Evolutionary conservation across 352 stramenopile species (phyloP).

Genomic region (Pythium coloratum): DNA sequence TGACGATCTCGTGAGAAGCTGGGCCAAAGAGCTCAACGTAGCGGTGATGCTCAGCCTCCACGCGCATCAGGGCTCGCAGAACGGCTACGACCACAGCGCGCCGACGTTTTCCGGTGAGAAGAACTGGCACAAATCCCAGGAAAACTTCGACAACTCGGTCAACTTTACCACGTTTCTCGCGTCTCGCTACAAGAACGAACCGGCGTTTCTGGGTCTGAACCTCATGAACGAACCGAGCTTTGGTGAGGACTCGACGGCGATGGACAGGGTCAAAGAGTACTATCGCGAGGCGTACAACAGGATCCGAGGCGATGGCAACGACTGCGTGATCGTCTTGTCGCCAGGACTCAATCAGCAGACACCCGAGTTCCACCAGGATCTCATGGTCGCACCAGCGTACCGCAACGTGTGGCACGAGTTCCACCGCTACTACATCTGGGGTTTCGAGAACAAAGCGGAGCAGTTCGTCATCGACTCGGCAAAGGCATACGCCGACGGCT

Average conservation of each 20-base stretch:
- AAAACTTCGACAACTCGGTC: slow-evolving; percentile 39
- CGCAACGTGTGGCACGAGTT: slow-evolving; percentile 61
- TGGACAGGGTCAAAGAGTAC: slow-evolving; percentile 32
- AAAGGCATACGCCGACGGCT: background rate
- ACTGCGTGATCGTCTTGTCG: slow-evolving; percentile 45
- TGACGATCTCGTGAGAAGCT: slow-evolving; percentile 50
- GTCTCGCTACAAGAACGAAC: slow-evolving; percentile 40
- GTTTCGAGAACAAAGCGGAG: slow-evolving; percentile 31
- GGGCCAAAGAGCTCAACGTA: slow-evolving; percentile 53
- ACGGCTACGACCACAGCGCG: slow-evolving; percentile 53
- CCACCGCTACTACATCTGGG: slow-evolving; percentile 61
- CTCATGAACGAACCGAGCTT: slow-evolving; percentile 57
- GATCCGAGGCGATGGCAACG: slow-evolving; percentile 40
- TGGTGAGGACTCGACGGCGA: slow-evolving; percentile 12
- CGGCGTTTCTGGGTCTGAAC: slow-evolving; percentile 50
- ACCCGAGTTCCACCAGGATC: slow-evolving; percentile 25
- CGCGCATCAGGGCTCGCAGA: slow-evolving; percentile 57
- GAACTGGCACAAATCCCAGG: slow-evolving; percentile 31
- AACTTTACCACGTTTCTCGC: slow-evolving; percentile 43
- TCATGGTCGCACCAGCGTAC: slow-evolving; percentile 37
- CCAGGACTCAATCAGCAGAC: slow-evolving; percentile 48
- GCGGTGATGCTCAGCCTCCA: slow-evolving; percentile 62
- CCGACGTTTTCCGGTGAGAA: slow-evolving; percentile 14
- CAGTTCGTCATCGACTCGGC: slow-evolving; percentile 16
- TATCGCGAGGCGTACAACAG: slow-evolving; percentile 41